A percentile compares a stretch with the other conserved stretches of the same genome.
Evolutionary conservation across 208 protist species (phyloP).

Genomic region (Vickermania ingenoplastis): DNA sequence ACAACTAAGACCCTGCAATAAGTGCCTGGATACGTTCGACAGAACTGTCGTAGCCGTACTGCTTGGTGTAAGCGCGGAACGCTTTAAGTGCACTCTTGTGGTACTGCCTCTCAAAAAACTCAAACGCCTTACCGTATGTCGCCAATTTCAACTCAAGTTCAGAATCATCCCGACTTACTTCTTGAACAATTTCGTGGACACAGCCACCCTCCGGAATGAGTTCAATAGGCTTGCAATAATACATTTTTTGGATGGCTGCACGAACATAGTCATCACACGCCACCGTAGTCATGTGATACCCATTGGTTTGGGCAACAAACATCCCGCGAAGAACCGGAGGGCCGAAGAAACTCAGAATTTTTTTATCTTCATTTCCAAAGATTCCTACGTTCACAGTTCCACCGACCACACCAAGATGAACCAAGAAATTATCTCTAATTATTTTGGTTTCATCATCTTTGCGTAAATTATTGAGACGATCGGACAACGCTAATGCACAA

Average conservation of each 20-base stretch:
- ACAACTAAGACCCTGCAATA: constrained; percentile 6
- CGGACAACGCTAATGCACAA: constrained; percentile 6
- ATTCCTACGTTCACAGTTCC: constrained; percentile 13
- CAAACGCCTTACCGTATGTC: constrained; percentile 13
- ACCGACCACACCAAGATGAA: constrained; percentile 12
- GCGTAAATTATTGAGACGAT: constrained; percentile 5
- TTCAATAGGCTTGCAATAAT: constrained; percentile 15
- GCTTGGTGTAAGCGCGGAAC: constrained; percentile 15
- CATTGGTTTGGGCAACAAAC: constrained; percentile 12
- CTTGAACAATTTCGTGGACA: constrained; percentile 7
- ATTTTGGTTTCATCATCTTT: neutral
- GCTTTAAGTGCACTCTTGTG: constrained; percentile 14
- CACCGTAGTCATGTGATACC: constrained; percentile 10
- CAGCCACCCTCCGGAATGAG: constrained; percentile 7
- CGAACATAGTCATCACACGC: constrained; percentile 14
- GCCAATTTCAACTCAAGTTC: constrained; percentile 10
- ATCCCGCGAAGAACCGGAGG: constrained; percentile 9
- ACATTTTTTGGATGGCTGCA: constrained; percentile 3
- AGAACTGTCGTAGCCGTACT: constrained; percentile 21
- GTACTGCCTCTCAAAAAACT: constrained; percentile 16
- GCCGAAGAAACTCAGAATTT: constrained; percentile 11
- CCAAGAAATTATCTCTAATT: constrained; percentile 4
- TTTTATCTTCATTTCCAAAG: constrained; percentile 11
- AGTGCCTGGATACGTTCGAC: constrained; percentile 18
- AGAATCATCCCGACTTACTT: neutral